A percentile compares a stretch with the other conserved stretches of the same genome.
phyloP scores from a whole-genome alignment of 495 filamentous ascomycete genomes.

The Neurospora intermedia region DNA sequence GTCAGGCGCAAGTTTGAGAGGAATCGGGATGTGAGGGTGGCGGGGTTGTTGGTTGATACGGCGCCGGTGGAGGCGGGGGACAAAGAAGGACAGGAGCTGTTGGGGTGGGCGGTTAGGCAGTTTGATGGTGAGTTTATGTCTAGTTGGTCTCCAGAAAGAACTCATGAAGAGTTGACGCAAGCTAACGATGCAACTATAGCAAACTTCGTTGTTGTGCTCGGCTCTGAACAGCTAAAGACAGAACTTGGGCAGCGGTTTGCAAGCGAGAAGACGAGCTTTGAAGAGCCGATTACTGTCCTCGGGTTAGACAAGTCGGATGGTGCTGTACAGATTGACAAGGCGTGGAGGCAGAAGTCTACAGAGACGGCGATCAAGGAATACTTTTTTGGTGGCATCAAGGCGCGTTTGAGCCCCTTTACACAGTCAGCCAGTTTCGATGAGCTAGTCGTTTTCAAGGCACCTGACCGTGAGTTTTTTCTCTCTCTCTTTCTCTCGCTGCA shows the following conservation, averaged over 20 bases:
- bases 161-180: neutral
- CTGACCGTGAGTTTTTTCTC: constrained; percentile 12
- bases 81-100: constrained; percentile 51
- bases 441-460: constrained; percentile 47
- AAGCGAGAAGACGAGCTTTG: constrained; percentile 46
- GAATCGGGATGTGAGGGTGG: constrained; percentile 54
- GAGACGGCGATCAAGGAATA: constrained; percentile 78
- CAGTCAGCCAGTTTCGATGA: constrained; percentile 66
- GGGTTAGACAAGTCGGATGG: constrained; percentile 81
- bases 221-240: constrained; percentile 70
- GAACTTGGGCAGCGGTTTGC: constrained; percentile 67
- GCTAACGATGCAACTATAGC: constrained; percentile 49
- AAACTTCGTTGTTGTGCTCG: constrained; percentile 55
- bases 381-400: constrained; percentile 76
- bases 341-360: constrained; percentile 57
- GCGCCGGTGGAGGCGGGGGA: constrained; percentile 53
- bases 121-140: constrained; percentile 54
- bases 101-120: constrained; percentile 77
- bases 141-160: neutral
- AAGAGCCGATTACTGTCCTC: constrained; percentile 60
- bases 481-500: neutral
- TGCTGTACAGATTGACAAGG: constrained; percentile 67
- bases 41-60: constrained; percentile 81
- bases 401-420: constrained; percentile 74
- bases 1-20: constrained; percentile 70